Conservation (phyloP, 371 early-diverging fungal genomes). For the Mortierella sp. region DNA sequence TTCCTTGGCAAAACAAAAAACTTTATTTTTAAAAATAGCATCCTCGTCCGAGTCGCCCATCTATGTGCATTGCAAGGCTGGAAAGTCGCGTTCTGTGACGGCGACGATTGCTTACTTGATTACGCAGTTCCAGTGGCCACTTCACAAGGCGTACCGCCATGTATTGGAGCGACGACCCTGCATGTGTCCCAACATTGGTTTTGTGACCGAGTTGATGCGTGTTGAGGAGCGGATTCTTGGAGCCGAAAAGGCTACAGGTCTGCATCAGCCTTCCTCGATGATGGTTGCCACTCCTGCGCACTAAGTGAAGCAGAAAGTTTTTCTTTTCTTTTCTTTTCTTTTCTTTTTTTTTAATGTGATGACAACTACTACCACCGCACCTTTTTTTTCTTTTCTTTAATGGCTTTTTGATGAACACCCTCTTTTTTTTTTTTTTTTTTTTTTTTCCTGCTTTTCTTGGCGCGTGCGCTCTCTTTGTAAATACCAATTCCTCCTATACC, state of each 20-base stretch:
- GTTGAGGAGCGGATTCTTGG: conserved; percentile 76
- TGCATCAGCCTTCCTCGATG: conserved; percentile 1
- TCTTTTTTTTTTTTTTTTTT: no score
- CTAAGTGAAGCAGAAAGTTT: not conserved
- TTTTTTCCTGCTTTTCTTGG: no score
- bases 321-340: not conserved
- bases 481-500: no score
- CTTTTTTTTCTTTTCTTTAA: not conserved
- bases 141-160: conserved; percentile 74
- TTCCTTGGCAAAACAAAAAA: not conserved
- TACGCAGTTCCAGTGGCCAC: conserved; percentile 65
- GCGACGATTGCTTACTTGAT: conserved; percentile 80
- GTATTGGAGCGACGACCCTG: conserved; percentile 72
- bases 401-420: not conserved
- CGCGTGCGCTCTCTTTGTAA: no score
- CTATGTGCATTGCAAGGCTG: conserved; percentile 86
- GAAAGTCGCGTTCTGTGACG: conserved; percentile 79
- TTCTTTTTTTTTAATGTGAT: not conserved
- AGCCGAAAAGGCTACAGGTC: conserved; percentile 30
- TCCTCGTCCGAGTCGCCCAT: conserved; percentile 49
- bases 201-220: conserved; percentile 77
- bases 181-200: conserved; percentile 85
- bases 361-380: not conserved
- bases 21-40: conserved; percentile 3
- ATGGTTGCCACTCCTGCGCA: not conserved